phyloP scores from a whole-genome alignment of 176 grass and related monocot genomes.

The Oryza longistaminata region DNA sequence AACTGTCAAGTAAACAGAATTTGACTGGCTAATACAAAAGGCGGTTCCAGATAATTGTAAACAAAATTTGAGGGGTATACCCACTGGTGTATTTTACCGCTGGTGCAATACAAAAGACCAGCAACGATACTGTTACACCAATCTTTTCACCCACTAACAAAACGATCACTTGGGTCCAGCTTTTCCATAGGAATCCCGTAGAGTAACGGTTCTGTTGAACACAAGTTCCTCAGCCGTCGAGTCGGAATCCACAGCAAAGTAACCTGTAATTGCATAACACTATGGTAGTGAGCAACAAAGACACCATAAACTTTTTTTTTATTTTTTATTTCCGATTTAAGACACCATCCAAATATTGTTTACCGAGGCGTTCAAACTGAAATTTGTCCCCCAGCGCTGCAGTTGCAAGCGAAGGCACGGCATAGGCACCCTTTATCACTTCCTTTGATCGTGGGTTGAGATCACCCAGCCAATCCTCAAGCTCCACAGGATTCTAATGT shows the following conservation, averaged over 20 bases:
- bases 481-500: constrained; percentile 76
- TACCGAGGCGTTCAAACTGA: constrained; percentile 98
- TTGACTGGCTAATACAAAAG: background rate
- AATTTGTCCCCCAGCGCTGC: constrained; percentile 79
- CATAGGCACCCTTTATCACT: constrained; percentile 77
- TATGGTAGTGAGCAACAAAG: background rate
- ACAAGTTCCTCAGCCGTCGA: background rate
- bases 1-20: background rate
- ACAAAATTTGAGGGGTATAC: constrained; percentile 1
- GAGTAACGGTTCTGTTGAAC: constrained; percentile 35
- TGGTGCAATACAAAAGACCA: no score
- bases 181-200: constrained; percentile 34
- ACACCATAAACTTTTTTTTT: background rate
- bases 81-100: background rate
- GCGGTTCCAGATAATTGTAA: background rate
- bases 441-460: constrained; percentile 87
- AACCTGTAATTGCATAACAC: background rate
- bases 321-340: background rate
- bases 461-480: constrained; percentile 88
- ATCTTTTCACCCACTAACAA: background rate
- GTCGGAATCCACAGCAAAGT: constrained; percentile 36
- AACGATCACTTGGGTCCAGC: constrained; percentile 24
- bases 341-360: background rate
- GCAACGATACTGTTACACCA: background rate
- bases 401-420: constrained; percentile 55